Evolutionary conservation across 805 yeast genomes (phyloP).

Genomic region (Cyberlindnera americana): DNA sequence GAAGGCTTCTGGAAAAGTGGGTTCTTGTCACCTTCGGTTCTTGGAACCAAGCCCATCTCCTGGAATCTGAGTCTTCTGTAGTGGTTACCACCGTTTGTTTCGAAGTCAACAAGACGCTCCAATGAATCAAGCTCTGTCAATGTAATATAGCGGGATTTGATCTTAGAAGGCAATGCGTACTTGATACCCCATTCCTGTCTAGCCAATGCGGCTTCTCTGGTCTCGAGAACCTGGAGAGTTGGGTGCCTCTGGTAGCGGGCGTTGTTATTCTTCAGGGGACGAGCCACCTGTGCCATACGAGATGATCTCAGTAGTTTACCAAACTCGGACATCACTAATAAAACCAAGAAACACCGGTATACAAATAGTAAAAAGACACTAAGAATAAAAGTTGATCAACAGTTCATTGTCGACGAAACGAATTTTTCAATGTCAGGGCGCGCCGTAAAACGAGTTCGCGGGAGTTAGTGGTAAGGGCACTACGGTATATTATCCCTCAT

Average conservation of each 20-base stretch:
- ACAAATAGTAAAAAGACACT: no score
- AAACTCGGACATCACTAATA: slow-evolving; percentile 27
- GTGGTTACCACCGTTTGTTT: slow-evolving; percentile 54
- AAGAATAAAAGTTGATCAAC: no score
- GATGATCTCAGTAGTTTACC: slow-evolving; percentile 30
- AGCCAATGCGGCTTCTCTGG: slow-evolving; percentile 58
- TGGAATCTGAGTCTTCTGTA: slow-evolving; percentile 64
- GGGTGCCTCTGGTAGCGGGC: slow-evolving; percentile 37
- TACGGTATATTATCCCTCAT: no score
- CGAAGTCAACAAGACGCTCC: slow-evolving; percentile 68
- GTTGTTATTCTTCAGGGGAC: slow-evolving; percentile 17
- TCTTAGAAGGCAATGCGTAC: slow-evolving; percentile 59
- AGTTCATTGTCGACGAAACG: neutral
- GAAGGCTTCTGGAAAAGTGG: slow-evolving; percentile 30
- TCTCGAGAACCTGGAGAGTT: slow-evolving; percentile 68
- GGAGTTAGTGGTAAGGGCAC: neutral
- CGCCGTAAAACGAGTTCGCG: slow-evolving; percentile 1
- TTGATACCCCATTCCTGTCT: slow-evolving; percentile 79
- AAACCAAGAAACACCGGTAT: no score
- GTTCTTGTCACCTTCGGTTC: slow-evolving; percentile 26
- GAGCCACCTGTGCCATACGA: slow-evolving; percentile 34
- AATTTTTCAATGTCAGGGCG: neutral
- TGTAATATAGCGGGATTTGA: slow-evolving; percentile 56
- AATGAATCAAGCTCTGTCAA: slow-evolving; percentile 64
- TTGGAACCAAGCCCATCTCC: slow-evolving; percentile 53